Evolutionary conservation across 225 moss, liverwort and hornwort genomes (phyloP), one percentile per base, ranked within the genome.

Genomic region (Straminergon stramineum): DNA sequence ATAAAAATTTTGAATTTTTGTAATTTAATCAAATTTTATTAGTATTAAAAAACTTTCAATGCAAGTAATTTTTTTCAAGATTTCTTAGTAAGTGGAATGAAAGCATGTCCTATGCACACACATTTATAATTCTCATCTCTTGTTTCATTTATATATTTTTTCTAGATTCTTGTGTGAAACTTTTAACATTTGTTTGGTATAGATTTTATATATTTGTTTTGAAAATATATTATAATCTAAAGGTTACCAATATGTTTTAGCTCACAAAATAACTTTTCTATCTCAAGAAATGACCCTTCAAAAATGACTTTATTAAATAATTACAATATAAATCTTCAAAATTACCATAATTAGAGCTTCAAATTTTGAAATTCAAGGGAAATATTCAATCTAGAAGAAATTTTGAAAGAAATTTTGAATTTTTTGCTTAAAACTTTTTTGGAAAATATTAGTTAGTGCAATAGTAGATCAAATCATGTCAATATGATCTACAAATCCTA

Each of bases 201-300:
- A 43, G 15, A 43, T 16, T 43, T 60, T 27, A 23, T 74, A 1
- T 9, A 74, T 74, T 74, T n/a, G 4, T 23, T n/a, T 74, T 23
- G 21, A 26, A 71, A 26, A 41, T 27, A 71, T 15, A 26, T 15
- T 41, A 41, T 1, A 71, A 1, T 0, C 48, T 6, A 31, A 75
- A 31, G 3, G 0, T 6, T 6, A 18, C 5, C 0, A 0, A 0
- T 10, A 26, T 6, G 2, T 75, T 30, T 30, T 11, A 75, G 18
- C 2, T 48, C 11, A 75, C 30, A 28, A 74, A 45, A 0, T 74
- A 45, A 28, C 2, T 11, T 31, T 6, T 31, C 0, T 0, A 48
- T 0, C 18, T 48, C 16, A 11, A 48, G 11, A 27, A 45, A 3
- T 6, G 1, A 74, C 6, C 45, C 10, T 15, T 28, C 10, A 17